phyloP scores from a whole-genome alignment of 345 rosid species.

The Erodium maritimum region DNA sequence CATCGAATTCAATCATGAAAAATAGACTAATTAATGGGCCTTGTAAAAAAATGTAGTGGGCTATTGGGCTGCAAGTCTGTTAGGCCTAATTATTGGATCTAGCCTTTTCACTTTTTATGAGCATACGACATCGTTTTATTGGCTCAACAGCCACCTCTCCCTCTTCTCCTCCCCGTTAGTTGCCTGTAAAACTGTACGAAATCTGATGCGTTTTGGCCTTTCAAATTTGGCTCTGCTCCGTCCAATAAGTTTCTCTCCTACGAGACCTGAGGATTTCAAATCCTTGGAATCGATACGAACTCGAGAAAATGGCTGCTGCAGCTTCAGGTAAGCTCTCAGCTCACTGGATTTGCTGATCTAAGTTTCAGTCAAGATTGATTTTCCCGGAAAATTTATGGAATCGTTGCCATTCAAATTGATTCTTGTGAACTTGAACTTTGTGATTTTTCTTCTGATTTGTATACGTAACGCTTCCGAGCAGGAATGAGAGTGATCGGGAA shows the following conservation, averaged over 20 bases:
- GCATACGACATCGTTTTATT: no score
- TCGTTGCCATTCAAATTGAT: not conserved
- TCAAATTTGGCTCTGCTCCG: not conserved
- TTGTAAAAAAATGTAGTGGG: no score
- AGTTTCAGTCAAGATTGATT: not conserved
- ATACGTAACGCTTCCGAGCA: not conserved
- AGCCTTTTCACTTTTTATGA: no score
- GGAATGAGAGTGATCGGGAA: conserved; percentile 24
- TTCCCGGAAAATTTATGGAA: not conserved
- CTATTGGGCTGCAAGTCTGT: no score
- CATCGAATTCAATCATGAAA: no score
- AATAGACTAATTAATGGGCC: no score
- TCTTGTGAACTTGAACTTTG: not conserved
- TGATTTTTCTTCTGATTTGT: not conserved
- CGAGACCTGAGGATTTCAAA: not conserved
- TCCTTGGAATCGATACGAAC: not conserved
- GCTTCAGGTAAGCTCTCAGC: not conserved
- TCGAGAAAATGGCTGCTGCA: not conserved
- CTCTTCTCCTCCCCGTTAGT: not conserved
- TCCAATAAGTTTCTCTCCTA: not conserved
- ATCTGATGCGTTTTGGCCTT: not conserved
- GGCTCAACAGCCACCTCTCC: not conserved
- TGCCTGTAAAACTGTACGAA: not conserved
- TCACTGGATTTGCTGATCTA: not conserved
- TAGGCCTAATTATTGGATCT: no score